Conservation (phyloP, 148 eudicot species). For the Rhododendron griersonianum region DNA sequence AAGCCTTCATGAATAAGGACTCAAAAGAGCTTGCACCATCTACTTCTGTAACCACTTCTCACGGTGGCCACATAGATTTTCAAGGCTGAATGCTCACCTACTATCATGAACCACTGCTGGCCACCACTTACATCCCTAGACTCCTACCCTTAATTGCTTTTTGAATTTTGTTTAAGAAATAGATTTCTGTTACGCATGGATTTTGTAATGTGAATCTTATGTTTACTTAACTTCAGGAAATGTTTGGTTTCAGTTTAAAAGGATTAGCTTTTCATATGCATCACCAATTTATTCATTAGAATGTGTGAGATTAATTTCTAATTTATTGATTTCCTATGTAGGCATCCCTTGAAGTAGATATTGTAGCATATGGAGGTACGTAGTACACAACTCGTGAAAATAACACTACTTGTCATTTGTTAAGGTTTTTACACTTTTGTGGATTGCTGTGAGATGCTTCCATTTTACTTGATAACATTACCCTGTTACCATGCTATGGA, state of each 20-base stretch:
- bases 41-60: not conserved
- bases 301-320: not conserved
- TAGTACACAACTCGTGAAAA: not conserved
- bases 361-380: conserved; percentile 94
- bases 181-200: not conserved
- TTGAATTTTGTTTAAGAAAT: not conserved
- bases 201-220: not conserved
- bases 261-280: not conserved
- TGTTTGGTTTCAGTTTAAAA: not conserved
- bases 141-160: not conserved
- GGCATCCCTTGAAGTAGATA: conserved; percentile 84
- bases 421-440: not conserved
- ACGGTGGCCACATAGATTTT: not conserved
- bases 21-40: not conserved
- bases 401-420: not conserved
- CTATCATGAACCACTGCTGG: not conserved
- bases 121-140: not conserved
- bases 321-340: conserved; percentile 24
- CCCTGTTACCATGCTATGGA: not conserved
- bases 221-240: not conserved
- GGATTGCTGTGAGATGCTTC: not conserved
- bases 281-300: not conserved
- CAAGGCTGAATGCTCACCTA: not conserved
- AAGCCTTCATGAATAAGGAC: not conserved
- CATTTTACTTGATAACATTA: not conserved